These are phyloP conservation scores for Citrus mangshanensis DNA, from an alignment of 345 rosid genomes.

Conservation along the genomic window DNA sequence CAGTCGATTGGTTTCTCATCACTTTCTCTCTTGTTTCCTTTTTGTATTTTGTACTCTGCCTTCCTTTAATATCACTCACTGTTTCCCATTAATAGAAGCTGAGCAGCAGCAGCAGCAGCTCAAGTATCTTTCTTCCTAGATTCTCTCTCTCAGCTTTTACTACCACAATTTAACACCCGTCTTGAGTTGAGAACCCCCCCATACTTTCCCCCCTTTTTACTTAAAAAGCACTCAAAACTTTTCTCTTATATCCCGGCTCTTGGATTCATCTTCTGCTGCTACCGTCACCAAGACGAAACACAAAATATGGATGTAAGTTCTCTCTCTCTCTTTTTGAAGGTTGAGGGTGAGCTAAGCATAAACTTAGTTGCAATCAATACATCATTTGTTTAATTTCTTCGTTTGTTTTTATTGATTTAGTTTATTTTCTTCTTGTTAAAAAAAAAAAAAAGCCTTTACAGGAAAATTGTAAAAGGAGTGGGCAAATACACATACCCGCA, in stretches of 20 bases:
- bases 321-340: neutral
- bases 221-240: too few species aligned
- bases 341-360: too few species aligned
- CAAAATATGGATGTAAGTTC: conserved; percentile 11
- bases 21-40: neutral
- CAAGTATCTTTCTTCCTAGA: conserved; percentile 21
- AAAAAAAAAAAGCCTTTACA: conserved; percentile 5
- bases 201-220: too few species aligned
- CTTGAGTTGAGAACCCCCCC: conserved; percentile 19
- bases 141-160: conserved; percentile 16
- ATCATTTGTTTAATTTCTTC: neutral
- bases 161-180: too few species aligned
- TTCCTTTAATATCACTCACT: neutral
- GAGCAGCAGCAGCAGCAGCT: neutral
- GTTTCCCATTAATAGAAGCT: conserved; percentile 15
- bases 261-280: neutral
- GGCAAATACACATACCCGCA: conserved; percentile 85
- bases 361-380: too few species aligned
- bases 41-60: neutral
- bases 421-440: neutral
- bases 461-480: conserved; percentile 53
- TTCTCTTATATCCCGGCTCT: too few species aligned
- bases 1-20: neutral
- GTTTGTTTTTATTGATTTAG: neutral
- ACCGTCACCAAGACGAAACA: neutral